phyloP scores from a whole-genome alignment of 2,329 filamentous ascomycete species.

The Fusarium sp. region DNA sequence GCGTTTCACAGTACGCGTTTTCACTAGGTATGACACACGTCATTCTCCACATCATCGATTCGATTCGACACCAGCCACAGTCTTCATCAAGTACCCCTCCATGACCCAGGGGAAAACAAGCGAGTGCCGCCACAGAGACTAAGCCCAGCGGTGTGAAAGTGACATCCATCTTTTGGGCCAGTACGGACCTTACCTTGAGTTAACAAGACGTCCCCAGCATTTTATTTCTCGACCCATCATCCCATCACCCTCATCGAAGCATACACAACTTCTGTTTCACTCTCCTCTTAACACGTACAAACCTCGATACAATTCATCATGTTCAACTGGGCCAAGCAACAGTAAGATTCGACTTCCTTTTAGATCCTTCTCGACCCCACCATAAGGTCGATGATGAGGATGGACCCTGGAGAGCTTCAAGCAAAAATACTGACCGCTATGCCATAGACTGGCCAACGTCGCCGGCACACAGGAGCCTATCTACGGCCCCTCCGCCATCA shows the following conservation, averaged over 20 bases:
- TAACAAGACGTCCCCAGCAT: constrained; percentile 42
- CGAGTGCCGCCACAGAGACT: constrained; percentile 25
- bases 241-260: constrained; percentile 25
- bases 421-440: constrained; percentile 44
- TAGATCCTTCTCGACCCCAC: constrained; percentile 24
- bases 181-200: constrained; percentile 13
- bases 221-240: constrained; percentile 45
- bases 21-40: constrained; percentile 31
- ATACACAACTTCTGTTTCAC: constrained; percentile 4
- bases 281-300: constrained; percentile 4
- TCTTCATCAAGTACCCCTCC: constrained; percentile 34
- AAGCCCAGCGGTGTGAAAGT: constrained; percentile 43
- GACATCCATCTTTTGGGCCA: constrained; percentile 37
- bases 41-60: constrained; percentile 34
- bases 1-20: constrained; percentile 39
- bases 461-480: constrained; percentile 96
- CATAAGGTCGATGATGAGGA: not conserved
- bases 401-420: constrained; percentile 14
- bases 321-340: constrained; percentile 96
- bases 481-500: constrained; percentile 90
- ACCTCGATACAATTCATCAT: constrained; percentile 62
- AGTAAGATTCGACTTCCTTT: constrained; percentile 67
- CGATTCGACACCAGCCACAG: constrained; percentile 33
- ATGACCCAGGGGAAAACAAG: constrained; percentile 12
- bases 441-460: constrained; percentile 76